A percentile compares a stretch with the other conserved stretches of the same genome.
These are phyloP conservation scores for Anastatica hierochuntica DNA, from an alignment of 345 rosid species.

Conservation along the genomic window DNA sequence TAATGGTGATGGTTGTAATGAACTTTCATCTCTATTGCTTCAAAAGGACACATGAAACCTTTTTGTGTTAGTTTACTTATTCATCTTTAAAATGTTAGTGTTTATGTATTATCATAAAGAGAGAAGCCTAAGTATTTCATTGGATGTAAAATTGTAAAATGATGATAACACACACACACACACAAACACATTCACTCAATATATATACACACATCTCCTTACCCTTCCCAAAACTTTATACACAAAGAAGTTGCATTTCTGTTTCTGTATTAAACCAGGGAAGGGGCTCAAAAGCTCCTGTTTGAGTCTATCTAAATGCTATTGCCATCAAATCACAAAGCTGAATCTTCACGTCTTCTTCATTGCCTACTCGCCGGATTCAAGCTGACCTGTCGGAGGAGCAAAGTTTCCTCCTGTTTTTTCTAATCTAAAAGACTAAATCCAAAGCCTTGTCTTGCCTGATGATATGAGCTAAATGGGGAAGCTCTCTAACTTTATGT, in stretches of 20 bases:
- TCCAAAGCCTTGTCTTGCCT: conserved; percentile 9
- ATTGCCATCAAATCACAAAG: conserved; percentile 11
- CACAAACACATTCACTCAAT: conserved; percentile 9
- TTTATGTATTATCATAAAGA: too few species aligned
- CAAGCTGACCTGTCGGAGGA: too few species aligned
- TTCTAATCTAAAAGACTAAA: conserved; percentile 18
- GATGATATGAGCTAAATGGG: conserved; percentile 6
- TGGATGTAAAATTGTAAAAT: conserved; percentile 13
- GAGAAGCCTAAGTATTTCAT: conserved; percentile 10
- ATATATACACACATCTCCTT: conserved; percentile 12
- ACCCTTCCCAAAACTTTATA: conserved; percentile 11
- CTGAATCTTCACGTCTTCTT: conserved; percentile 5
- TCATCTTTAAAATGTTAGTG: too few species aligned
- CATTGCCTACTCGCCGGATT: conserved; percentile 3
- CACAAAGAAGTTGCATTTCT: conserved; percentile 14
- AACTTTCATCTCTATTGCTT: conserved; percentile 19
- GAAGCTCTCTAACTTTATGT: background rate
- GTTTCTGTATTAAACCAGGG: conserved; percentile 11
- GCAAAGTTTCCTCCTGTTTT: conserved; percentile 16
- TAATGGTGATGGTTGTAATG: conserved; percentile 9
- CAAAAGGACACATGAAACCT: conserved; percentile 18
- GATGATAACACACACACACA: background rate
- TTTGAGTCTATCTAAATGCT: conserved; percentile 14
- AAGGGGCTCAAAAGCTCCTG: conserved; percentile 15
- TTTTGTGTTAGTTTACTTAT: background rate